Evolutionary conservation across 75 land plant species (phyloP).

Genomic region (Pseudotsuga menziesii): DNA sequence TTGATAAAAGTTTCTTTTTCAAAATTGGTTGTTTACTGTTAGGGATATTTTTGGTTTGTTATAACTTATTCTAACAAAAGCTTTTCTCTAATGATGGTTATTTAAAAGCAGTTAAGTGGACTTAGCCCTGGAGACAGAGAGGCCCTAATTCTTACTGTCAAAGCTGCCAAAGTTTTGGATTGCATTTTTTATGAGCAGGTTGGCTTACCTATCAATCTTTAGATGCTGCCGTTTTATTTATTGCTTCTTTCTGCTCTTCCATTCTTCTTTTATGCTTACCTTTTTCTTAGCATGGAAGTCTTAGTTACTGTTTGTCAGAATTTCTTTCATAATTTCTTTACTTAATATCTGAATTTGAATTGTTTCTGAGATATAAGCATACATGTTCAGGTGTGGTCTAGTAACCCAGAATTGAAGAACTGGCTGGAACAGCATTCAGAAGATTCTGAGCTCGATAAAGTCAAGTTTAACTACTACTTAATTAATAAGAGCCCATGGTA

Average conservation of each 20-base stretch:
- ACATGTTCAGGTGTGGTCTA: constrained; percentile 62
- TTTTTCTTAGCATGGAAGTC: neutral
- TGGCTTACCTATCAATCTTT: neutral
- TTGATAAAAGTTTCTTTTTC: neutral
- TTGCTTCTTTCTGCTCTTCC: neutral
- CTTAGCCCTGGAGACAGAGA: constrained; percentile 57
- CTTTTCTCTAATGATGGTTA: neutral
- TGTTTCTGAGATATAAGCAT: neutral
- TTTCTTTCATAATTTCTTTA: neutral
- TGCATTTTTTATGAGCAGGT: constrained; percentile 77
- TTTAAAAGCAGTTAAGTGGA: constrained; percentile 46
- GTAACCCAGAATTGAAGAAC: constrained; percentile 55
- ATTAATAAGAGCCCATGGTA: constrained; percentile 96
- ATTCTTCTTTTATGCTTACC: neutral
- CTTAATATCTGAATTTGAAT: neutral
- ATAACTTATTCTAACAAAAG: neutral
- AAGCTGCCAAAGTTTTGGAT: constrained; percentile 71
- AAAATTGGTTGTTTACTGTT: neutral
- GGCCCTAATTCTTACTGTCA: constrained; percentile 45
- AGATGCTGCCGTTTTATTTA: neutral
- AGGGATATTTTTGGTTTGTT: neutral
- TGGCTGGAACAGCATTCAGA: constrained; percentile 63
- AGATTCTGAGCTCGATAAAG: constrained; percentile 51
- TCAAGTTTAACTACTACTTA: constrained; percentile 68
- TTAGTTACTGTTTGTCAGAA: neutral